These are phyloP conservation scores for Globisporangium paddicum DNA, from an alignment of 352 stramenopile species.

Conservation along the genomic window DNA sequence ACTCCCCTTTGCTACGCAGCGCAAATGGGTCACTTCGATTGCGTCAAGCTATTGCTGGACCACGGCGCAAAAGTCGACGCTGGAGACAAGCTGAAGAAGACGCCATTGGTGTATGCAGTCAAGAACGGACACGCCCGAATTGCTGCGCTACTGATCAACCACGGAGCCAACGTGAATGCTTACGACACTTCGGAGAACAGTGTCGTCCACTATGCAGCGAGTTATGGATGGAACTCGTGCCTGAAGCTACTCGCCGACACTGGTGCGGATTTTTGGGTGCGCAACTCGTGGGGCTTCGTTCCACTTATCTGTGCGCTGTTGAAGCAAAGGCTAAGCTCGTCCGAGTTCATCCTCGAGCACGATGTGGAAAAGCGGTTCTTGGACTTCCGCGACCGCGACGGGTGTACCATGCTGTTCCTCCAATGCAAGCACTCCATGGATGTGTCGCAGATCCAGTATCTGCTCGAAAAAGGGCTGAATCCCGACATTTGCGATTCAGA, in stretches of 20 bases:
- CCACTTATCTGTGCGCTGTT: conserved; percentile 64
- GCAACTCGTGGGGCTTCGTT: conserved; percentile 74
- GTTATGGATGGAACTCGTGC: conserved; percentile 70
- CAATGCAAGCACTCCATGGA: conserved; percentile 70
- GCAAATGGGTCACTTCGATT: conserved; percentile 50
- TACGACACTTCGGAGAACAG: conserved; percentile 77
- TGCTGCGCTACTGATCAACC: conserved; percentile 55
- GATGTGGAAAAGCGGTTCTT: conserved; percentile 55
- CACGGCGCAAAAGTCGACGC: conserved; percentile 54
- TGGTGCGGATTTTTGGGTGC: conserved; percentile 59
- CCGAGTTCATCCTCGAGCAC: conserved; percentile 60
- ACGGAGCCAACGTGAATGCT: conserved; percentile 68
- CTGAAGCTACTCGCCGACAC: conserved; percentile 47
- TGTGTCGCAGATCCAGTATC: conserved; percentile 55
- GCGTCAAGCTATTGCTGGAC: conserved; percentile 42
- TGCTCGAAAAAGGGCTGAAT: conserved; percentile 64
- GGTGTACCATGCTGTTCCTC: conserved; percentile 78
- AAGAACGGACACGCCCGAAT: conserved; percentile 68
- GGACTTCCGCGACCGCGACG: conserved; percentile 68
- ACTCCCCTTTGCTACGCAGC: conserved; percentile 59
- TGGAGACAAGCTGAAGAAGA: conserved; percentile 76
- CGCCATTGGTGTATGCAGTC: conserved; percentile 64
- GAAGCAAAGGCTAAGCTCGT: conserved; percentile 49
- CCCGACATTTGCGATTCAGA: conserved; percentile 64
- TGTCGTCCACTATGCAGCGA: conserved; percentile 68